A percentile compares a stretch with the other conserved stretches of the same genome.
phyloP scores from a whole-genome alignment of 352 stramenopile genomes.

The Phytophthora sp. region DNA sequence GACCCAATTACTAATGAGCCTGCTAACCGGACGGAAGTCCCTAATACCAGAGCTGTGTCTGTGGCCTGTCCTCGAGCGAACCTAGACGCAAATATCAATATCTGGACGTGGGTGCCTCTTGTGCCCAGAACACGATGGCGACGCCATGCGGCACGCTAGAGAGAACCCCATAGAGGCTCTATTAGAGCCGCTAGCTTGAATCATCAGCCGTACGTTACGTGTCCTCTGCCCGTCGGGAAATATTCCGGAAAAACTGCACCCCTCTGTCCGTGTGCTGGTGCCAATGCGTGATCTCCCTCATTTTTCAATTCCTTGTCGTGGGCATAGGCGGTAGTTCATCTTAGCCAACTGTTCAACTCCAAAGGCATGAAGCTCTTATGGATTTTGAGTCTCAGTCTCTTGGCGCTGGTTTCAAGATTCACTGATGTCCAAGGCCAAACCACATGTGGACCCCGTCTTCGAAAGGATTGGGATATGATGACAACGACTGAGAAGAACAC shows the following conservation, averaged over 20 bases:
- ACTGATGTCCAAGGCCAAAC: neutral
- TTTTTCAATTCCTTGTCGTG: constrained; percentile 24
- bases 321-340: no score
- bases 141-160: constrained; percentile 10
- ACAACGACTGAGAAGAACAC: constrained; percentile 48
- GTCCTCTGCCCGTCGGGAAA: constrained; percentile 24
- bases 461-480: constrained; percentile 58
- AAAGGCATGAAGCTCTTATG: constrained; percentile 8
- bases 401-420: constrained; percentile 1
- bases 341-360: no score
- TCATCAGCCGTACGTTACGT: constrained; percentile 31
- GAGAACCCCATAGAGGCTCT: no score
- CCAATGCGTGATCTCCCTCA: constrained; percentile 2
- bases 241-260: constrained; percentile 24
- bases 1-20: constrained; percentile 27
- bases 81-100: constrained; percentile 5
- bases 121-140: constrained; percentile 16
- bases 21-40: constrained; percentile 13
- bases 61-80: constrained; percentile 17
- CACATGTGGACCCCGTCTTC: constrained; percentile 49
- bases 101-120: constrained; percentile 17
- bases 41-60: neutral
- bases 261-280: neutral
- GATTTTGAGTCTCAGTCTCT: neutral
- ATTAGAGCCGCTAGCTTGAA: constrained; percentile 4